Evolutionary conservation across 345 rosid genomes (phyloP).

Genomic region (rapeseed (Brassica napus)): Da-Ae NC_063452.1:16792001-16792500

Average conservation of each 20-base stretch:
- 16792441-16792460: too few species aligned
- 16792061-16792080: slow-evolving; percentile 9
- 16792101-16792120: background rate
- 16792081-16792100: background rate
- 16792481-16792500: too few species aligned
- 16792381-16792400: too few species aligned
- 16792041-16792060: background rate
- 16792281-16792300: background rate
- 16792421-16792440: too few species aligned
- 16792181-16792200: background rate
- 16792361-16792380: too few species aligned
- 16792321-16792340: too few species aligned
- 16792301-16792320: too few species aligned
- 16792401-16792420: too few species aligned
- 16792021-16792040: too few species aligned
- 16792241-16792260: background rate
- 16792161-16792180: background rate
- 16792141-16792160: slow-evolving; percentile 18
- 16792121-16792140: background rate
- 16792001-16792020: slow-evolving; percentile 13
- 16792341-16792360: too few species aligned
- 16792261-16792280: background rate
- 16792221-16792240: background rate
- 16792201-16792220: background rate
- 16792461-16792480: too few species aligned